Percentiles rank a stretch among this genome's conserved stretches.
These are phyloP conservation scores for Lycium ferocissimum DNA, from an alignment of 257 asterid species.

Conservation along the genomic window DNA sequence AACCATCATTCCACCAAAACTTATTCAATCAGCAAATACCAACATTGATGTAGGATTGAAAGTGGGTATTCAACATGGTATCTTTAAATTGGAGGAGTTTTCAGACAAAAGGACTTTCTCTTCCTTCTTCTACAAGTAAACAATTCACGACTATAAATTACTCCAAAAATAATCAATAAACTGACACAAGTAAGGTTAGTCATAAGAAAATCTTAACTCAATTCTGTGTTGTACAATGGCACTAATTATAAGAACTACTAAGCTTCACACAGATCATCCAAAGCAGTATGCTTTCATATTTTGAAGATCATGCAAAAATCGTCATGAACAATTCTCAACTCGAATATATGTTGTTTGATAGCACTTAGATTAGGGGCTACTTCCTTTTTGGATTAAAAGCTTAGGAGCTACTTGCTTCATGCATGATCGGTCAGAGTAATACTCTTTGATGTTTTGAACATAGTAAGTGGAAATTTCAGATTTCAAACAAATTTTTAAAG, in stretches of 20 bases:
- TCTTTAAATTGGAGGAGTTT: background rate
- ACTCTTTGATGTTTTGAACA: background rate
- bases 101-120: background rate
- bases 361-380: background rate
- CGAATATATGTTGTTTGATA: background rate
- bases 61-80: background rate
- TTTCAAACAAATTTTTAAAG: background rate
- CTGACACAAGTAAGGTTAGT: background rate
- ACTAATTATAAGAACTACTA: background rate
- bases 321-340: background rate
- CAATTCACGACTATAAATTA: background rate
- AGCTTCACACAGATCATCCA: constrained; percentile 1
- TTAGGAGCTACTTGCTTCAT: background rate
- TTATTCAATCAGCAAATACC: background rate
- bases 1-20: background rate
- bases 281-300: background rate
- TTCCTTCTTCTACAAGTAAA: background rate
- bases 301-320: background rate
- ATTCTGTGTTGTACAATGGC: background rate
- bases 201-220: background rate
- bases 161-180: background rate
- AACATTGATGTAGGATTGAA: background rate
- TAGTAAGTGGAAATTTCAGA: background rate
- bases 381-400: background rate
- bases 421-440: background rate